These are phyloP conservation scores for Eremochloa ophiuroides DNA, from an alignment of 176 grass and related monocot species.

Conservation along the genomic window DNA sequence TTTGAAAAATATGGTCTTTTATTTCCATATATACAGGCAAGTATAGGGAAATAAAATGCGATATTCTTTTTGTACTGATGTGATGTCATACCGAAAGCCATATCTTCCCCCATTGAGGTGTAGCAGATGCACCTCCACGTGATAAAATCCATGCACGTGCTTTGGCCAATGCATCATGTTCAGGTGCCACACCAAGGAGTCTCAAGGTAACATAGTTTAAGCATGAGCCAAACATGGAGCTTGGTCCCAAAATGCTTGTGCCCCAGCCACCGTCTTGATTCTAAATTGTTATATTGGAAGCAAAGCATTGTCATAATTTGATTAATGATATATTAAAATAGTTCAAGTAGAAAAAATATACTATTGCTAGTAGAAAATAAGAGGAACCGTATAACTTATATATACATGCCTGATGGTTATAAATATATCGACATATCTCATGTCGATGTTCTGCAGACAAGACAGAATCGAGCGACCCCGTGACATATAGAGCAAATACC, in stretches of 20 bases:
- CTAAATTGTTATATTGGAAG: neutral
- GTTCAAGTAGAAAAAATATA: neutral
- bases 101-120: slow-evolving; percentile 23
- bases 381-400: neutral
- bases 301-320: neutral
- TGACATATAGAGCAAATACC: slow-evolving; percentile 36
- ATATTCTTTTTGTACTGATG: neutral
- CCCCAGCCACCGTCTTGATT: slow-evolving; percentile 41
- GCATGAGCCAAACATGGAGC: too few species aligned
- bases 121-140: slow-evolving; percentile 13
- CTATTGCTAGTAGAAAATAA: neutral
- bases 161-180: too few species aligned
- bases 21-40: too few species aligned
- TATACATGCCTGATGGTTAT: slow-evolving; percentile 34
- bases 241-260: neutral
- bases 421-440: slow-evolving; percentile 40
- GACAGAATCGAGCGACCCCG: slow-evolving; percentile 10
- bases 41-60: neutral
- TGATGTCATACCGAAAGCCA: neutral
- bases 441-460: slow-evolving; percentile 13
- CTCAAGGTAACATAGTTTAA: too few species aligned
- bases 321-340: neutral
- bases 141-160: slow-evolving; percentile 13
- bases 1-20: too few species aligned
- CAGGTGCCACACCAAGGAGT: too few species aligned